These are phyloP conservation scores for Chytriomyces sp. DNA, from an alignment of 192 early-diverging fungal species.

Conservation along the genomic window DNA sequence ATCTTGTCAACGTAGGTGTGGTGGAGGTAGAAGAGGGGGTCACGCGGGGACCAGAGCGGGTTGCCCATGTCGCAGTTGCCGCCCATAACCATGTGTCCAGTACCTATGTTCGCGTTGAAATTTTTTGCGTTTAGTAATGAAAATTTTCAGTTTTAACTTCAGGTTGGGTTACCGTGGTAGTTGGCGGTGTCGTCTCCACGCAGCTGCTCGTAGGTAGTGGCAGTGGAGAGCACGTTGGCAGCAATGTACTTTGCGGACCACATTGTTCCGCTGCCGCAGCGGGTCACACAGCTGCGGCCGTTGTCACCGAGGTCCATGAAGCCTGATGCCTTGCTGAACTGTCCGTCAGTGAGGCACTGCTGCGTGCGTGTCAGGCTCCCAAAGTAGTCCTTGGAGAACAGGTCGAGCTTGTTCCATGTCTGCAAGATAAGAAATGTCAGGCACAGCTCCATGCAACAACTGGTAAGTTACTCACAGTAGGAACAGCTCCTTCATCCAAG, in stretches of 20 bases:
- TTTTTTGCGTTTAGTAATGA: no score
- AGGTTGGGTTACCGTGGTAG: conserved; percentile 3
- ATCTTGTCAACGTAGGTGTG: conserved; percentile 45
- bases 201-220: conserved; percentile 7
- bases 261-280: conserved; percentile 10
- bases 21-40: conserved; percentile 30
- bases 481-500: no score
- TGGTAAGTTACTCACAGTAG: no score
- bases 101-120: neutral
- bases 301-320: neutral
- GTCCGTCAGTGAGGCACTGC: conserved; percentile 4
- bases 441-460: no score
- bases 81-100: conserved; percentile 22
- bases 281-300: conserved; percentile 1
- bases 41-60: conserved; percentile 7
- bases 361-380: neutral
- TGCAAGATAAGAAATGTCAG: no score
- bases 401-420: neutral
- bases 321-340: neutral
- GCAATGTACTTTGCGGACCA: neutral
- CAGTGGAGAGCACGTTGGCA: neutral
- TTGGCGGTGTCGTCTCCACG: neutral
- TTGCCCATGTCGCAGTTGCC: conserved; percentile 27
- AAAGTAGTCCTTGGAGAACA: conserved; percentile 16
- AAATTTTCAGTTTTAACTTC: no score